These are phyloP conservation scores for Sporothrix inflata DNA, from an alignment of 2,329 filamentous ascomycete species.

Conservation along the genomic window DNA sequence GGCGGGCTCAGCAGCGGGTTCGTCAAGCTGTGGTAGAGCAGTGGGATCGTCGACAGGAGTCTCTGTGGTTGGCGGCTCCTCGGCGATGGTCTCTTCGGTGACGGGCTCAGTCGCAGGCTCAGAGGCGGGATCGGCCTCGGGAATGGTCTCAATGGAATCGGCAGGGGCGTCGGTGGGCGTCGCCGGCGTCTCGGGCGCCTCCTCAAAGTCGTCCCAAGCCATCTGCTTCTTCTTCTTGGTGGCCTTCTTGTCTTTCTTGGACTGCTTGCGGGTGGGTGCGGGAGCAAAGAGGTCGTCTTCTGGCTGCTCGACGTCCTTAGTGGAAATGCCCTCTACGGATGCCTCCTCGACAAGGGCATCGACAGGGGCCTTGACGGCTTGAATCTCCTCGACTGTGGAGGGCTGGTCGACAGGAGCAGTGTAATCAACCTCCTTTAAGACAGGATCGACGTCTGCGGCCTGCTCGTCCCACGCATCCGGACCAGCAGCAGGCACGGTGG, in stretches of 20 bases:
- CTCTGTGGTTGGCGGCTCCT: not conserved
- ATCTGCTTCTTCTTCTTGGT: constrained; percentile 28
- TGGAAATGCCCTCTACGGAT: not conserved
- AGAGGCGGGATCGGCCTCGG: not conserved
- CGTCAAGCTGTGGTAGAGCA: not conserved
- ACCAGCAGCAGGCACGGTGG: not conserved
- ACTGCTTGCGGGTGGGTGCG: constrained; percentile 2
- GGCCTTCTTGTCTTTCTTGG: constrained; percentile 27
- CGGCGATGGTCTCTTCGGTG: not conserved
- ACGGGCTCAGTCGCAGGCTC: not conserved
- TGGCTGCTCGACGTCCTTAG: not conserved
- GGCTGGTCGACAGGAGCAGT: not conserved
- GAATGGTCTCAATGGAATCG: not conserved
- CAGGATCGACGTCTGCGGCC: not conserved
- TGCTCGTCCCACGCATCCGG: not conserved
- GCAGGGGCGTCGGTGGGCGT: not conserved
- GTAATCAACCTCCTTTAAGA: not conserved
- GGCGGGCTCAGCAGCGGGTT: not conserved
- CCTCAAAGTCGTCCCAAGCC: not conserved
- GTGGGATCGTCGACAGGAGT: not conserved
- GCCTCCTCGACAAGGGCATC: not conserved
- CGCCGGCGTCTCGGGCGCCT: not conserved
- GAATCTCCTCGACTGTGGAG: not conserved
- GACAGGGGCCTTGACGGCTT: not conserved
- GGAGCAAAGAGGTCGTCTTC: not conserved